These are phyloP conservation scores for Starmerella bombicola DNA, from an alignment of 805 yeast genomes.

Conservation along the genomic window DNA sequence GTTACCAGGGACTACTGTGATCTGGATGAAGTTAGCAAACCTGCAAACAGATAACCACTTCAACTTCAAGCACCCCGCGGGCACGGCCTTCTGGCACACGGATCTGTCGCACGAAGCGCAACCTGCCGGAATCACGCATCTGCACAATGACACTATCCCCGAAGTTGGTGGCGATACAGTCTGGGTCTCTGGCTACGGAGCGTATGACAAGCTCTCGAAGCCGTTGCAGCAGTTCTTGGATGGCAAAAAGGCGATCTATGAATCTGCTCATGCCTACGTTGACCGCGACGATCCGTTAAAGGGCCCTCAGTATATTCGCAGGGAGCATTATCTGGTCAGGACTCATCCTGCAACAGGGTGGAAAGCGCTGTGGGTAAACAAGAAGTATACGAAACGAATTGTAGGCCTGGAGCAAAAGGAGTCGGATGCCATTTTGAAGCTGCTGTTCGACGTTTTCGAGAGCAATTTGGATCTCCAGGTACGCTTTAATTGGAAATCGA, in stretches of 20 bases:
- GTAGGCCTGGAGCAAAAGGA: slow-evolving; percentile 65
- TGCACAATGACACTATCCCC: slow-evolving; percentile 49
- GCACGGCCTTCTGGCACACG: slow-evolving; percentile 45
- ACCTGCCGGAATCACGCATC: slow-evolving; percentile 60
- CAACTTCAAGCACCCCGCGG: slow-evolving; percentile 25
- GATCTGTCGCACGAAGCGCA: slow-evolving; percentile 67
- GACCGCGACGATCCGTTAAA: slow-evolving; percentile 28
- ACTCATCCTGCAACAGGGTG: slow-evolving; percentile 55
- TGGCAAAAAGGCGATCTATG: slow-evolving; percentile 51
- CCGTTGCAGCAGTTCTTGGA: slow-evolving; percentile 37
- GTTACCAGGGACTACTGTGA: slow-evolving; percentile 34
- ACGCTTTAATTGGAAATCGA: slow-evolving; percentile 38
- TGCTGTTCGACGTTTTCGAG: slow-evolving; percentile 35
- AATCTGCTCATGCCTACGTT: slow-evolving; percentile 33
- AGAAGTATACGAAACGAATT: slow-evolving; percentile 50
- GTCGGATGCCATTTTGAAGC: slow-evolving; percentile 45
- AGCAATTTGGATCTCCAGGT: slow-evolving; percentile 33
- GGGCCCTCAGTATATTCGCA: slow-evolving; percentile 30
- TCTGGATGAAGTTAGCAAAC: slow-evolving; percentile 37
- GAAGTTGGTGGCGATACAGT: slow-evolving; percentile 44
- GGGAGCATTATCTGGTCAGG: slow-evolving; percentile 49
- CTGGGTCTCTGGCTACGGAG: slow-evolving; percentile 44
- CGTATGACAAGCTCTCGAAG: slow-evolving; percentile 42
- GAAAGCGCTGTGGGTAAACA: slow-evolving; percentile 46
- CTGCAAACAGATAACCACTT: slow-evolving; percentile 31